Evolutionary conservation across 2,329 filamentous ascomycete species (phyloP), one percentile per base, ranked within the genome.

Genomic region (Pseudogymnoascus sp.): DNA sequence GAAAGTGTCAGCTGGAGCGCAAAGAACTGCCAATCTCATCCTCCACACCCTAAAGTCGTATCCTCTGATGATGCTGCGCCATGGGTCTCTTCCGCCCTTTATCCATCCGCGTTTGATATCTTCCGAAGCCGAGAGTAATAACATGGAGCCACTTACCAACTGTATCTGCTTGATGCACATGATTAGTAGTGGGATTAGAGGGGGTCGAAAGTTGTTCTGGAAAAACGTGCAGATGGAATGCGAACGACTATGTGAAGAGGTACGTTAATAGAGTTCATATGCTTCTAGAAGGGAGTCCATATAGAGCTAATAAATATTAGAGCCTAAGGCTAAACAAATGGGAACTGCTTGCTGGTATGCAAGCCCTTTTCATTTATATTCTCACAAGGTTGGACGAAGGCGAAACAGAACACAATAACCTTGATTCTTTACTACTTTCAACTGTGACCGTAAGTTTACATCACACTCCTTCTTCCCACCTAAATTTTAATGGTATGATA

Each of bases 301-400:
- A 39, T 40, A 26, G 26, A 63, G 26, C 65, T 68, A 14, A 68
- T 63, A 26, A 21, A 29, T 64, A 60, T 57, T 68, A 77, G 75
- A 64, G 68, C 69, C 5, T 37, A 21, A 68, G 66, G 1, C 67
- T 77, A 26, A 71, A 70, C 40, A 74, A 70, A 63, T 78, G 76
- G 75, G 74, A 74, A 62, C 54, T 77, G 1, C 71, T 80, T 60
- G 74, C 75, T 63, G 74, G 73, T 12, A 75, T 79, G 73, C 78
- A 80, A 68, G 77, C 78, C 1, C 69, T 80, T 2, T 73, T 72
- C 1, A 75, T 80, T 12, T 80, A 80, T 65, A 74, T 77, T 36
- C 68, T 80, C 4, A 68, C 78, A 5, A 69, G 77, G 18, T 39
- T 80, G 29, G 73, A 76, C 59, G 77, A 81, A 71, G 77, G 77